These are phyloP conservation scores for Saturnispora bothae DNA, from an alignment of 805 yeast species.

Conservation along the genomic window DNA sequence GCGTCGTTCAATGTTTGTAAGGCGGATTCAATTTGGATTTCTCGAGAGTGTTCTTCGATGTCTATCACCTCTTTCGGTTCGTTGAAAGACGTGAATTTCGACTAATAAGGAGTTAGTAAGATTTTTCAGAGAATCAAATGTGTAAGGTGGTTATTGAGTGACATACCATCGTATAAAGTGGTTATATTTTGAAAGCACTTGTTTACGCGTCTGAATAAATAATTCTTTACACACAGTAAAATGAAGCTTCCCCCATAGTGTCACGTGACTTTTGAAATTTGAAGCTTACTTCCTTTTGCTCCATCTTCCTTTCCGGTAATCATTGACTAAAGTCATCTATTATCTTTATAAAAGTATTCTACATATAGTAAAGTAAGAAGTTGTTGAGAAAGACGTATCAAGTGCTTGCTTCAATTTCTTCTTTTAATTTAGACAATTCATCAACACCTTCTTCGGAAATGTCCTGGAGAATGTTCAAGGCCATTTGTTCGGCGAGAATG, in stretches of 20 bases:
- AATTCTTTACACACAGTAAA: too few species aligned
- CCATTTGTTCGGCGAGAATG: slow-evolving; percentile 27
- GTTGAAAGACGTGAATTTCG: slow-evolving; percentile 73
- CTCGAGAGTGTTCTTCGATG: slow-evolving; percentile 84
- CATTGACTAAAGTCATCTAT: too few species aligned
- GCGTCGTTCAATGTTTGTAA: slow-evolving; percentile 68
- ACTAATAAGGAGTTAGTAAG: slow-evolving; percentile 25
- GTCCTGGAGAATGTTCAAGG: slow-evolving; percentile 22
- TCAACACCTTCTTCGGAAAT: slow-evolving; percentile 24
- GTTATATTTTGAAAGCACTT: not conserved
- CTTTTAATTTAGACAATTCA: slow-evolving; percentile 21
- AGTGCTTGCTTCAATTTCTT: too few species aligned
- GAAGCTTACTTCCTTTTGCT: too few species aligned
- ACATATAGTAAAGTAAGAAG: not conserved
- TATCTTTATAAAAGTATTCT: not conserved
- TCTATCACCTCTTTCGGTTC: slow-evolving; percentile 66
- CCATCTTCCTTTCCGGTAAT: too few species aligned
- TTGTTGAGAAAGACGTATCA: too few species aligned
- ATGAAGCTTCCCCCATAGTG: too few species aligned
- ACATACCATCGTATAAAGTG: slow-evolving; percentile 7
- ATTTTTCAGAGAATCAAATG: too few species aligned
- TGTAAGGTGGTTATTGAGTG: too few species aligned
- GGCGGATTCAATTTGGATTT: slow-evolving; percentile 82
- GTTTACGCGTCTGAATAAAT: not conserved
- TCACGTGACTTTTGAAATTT: too few species aligned